A percentile compares a stretch with the other conserved stretches of the same genome.
Evolutionary conservation across 1,284 basidiomycete species (phyloP).

Genomic region (Cronartium quercuum): DNA sequence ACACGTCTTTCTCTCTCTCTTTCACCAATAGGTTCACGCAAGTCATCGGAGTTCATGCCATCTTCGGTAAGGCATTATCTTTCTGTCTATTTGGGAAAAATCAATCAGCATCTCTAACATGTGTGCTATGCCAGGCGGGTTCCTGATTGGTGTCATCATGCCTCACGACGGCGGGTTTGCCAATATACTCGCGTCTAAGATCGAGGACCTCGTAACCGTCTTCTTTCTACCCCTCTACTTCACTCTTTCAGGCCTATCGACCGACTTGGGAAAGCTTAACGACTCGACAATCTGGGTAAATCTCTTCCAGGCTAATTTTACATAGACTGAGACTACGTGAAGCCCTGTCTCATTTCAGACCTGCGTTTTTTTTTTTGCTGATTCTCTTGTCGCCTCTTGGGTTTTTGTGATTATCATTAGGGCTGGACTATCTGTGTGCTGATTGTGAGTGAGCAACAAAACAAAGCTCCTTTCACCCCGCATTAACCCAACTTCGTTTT

Average conservation of each 20-base stretch:
- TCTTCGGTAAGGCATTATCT: slow-evolving; percentile 52
- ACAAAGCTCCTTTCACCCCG: background rate
- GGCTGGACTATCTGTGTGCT: slow-evolving; percentile 77
- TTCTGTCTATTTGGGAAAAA: slow-evolving; percentile 44
- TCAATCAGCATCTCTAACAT: slow-evolving; percentile 43
- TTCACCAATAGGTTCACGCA: slow-evolving; percentile 42
- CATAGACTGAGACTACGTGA: background rate
- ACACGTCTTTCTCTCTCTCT: slow-evolving; percentile 13
- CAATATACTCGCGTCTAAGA: slow-evolving; percentile 18
- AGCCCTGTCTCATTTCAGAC: slow-evolving; percentile 36
- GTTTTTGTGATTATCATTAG: slow-evolving; percentile 55
- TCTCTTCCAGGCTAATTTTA: too few species aligned
- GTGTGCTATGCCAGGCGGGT: slow-evolving; percentile 43
- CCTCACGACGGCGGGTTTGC: slow-evolving; percentile 76
- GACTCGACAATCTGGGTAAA: slow-evolving; percentile 52
- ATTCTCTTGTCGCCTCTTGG: slow-evolving; percentile 50
- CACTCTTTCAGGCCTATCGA: slow-evolving; percentile 54
- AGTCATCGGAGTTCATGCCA: slow-evolving; percentile 49
- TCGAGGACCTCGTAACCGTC: slow-evolving; percentile 45
- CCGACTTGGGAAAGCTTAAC: slow-evolving; percentile 71
- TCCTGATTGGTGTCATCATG: slow-evolving; percentile 68
- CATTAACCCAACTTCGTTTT: background rate
- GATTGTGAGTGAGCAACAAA: slow-evolving; percentile 64
- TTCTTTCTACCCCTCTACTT: slow-evolving; percentile 50
- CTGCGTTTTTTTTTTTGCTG: slow-evolving; percentile 36